These are phyloP conservation scores for Cordia subcordata DNA, from an alignment of 257 asterid genomes.

Conservation along the genomic window DNA sequence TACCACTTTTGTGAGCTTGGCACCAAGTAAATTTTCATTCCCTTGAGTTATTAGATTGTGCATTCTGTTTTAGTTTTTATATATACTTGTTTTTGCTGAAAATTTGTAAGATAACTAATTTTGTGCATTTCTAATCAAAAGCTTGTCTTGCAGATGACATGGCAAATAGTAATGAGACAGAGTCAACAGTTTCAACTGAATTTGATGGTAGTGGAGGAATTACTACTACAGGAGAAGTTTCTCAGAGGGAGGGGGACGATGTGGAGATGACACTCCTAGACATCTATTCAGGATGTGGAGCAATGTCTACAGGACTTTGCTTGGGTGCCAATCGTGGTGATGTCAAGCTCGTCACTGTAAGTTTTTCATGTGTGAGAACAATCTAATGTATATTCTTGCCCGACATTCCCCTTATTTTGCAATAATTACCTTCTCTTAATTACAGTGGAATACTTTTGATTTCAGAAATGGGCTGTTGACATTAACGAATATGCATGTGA, in stretches of 20 bases:
- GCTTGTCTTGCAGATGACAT: conserved; percentile 26
- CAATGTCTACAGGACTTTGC: conserved; percentile 87
- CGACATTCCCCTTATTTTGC: not conserved
- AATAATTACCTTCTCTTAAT: not conserved
- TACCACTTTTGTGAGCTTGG: conserved; percentile 47
- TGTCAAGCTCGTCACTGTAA: conserved; percentile 67
- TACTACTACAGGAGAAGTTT: conserved; percentile 9
- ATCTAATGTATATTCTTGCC: not conserved
- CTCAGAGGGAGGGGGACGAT: conserved; percentile 9
- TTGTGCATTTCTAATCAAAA: not conserved
- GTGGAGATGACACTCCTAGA: conserved; percentile 54
- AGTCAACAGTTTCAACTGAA: conserved; percentile 62
- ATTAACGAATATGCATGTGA: conserved; percentile 60
- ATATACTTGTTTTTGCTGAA: not conserved
- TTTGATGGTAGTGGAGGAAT: conserved; percentile 17
- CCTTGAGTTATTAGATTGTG: too few relatives aligned
- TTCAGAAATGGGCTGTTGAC: conserved; percentile 93
- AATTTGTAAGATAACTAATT: not conserved
- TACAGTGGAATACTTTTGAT: not conserved
- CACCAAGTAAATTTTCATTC: conserved; percentile 31
- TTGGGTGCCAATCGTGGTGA: conserved; percentile 65
- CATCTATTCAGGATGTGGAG: conserved; percentile 93
- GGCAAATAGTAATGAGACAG: conserved; percentile 37
- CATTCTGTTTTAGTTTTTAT: not conserved
- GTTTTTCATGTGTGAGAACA: conserved; percentile 13